Evolutionary conservation across 2,329 filamentous ascomycete species (phyloP).

Genomic region (Fusarium sp.): DNA sequence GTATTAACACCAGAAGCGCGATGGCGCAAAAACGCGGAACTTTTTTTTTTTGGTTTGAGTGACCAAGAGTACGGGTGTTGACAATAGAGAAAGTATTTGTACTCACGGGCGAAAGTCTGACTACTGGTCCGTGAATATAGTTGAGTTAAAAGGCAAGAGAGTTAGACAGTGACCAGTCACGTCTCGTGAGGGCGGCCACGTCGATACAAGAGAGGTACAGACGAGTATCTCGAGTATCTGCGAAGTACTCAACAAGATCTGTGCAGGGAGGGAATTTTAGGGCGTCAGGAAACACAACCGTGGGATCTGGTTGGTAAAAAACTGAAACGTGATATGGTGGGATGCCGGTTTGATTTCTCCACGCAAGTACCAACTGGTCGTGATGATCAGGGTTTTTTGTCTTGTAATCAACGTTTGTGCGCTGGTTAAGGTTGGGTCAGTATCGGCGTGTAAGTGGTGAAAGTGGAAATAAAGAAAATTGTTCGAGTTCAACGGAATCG

Average conservation of each 20-base stretch:
- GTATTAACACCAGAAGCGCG: constrained; percentile 21
- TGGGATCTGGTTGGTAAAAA: constrained; percentile 32
- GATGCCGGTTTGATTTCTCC: constrained; percentile 23
- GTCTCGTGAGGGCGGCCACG: constrained; percentile 27
- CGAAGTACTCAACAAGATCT: constrained; percentile 38
- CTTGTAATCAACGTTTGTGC: background rate
- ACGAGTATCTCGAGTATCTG: constrained; percentile 38
- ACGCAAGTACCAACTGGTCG: constrained; percentile 26
- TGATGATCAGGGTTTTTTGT: background rate
- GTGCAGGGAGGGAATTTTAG: constrained; percentile 24
- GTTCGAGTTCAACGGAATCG: background rate
- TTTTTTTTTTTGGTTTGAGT: background rate
- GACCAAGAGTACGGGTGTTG: constrained; percentile 19
- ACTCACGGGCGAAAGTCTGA: constrained; percentile 50
- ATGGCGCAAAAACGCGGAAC: constrained; percentile 26
- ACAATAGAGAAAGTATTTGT: constrained; percentile 28
- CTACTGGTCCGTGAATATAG: constrained; percentile 8
- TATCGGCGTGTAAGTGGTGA: background rate
- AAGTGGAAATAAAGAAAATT: background rate
- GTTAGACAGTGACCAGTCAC: constrained; percentile 39
- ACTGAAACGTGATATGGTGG: constrained; percentile 17
- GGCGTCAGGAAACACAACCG: constrained; percentile 28
- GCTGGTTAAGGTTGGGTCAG: constrained; percentile 10
- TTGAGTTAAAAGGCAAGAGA: background rate
- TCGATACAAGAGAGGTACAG: constrained; percentile 42